Evolutionary conservation across 331 rosid species (phyloP).

Genomic region (Malus hybrid): DNA sequence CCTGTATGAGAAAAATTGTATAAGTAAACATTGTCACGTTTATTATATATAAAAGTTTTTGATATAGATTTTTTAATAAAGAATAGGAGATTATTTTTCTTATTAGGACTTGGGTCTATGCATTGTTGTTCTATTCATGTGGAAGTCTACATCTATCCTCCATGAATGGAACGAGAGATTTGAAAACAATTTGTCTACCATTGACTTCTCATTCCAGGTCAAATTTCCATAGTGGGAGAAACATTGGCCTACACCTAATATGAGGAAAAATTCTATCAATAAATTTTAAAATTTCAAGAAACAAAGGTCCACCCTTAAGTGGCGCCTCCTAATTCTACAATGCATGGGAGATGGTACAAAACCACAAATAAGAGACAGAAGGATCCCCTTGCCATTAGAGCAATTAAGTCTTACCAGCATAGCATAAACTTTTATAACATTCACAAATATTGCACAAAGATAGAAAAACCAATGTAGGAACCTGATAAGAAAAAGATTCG

Average conservation of each 20-base stretch:
- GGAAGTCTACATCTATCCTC: not conserved
- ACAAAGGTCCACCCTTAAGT: not conserved
- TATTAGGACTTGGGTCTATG: not conserved
- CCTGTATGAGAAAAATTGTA: conserved; percentile 21
- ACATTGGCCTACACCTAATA: not conserved
- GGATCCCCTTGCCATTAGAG: not conserved
- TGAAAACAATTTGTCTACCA: not conserved
- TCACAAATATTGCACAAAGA: not conserved
- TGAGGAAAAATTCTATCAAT: not conserved
- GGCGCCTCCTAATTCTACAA: not conserved
- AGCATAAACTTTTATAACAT: not conserved
- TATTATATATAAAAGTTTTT: not conserved
- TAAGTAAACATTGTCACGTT: not conserved
- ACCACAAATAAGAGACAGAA: not conserved
- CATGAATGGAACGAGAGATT: not conserved
- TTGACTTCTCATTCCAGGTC: not conserved
- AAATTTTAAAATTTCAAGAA: not conserved
- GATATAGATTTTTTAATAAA: not conserved
- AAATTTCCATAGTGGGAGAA: not conserved
- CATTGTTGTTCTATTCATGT: not conserved
- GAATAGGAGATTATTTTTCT: not conserved
- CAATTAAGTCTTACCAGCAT: not conserved
- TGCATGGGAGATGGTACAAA: not conserved
- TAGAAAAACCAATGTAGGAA: not conserved
- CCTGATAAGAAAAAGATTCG: not conserved